These are phyloP conservation scores for Euphrasia confusa DNA, from an alignment of 257 asterid genomes.

Conservation along the genomic window DNA sequence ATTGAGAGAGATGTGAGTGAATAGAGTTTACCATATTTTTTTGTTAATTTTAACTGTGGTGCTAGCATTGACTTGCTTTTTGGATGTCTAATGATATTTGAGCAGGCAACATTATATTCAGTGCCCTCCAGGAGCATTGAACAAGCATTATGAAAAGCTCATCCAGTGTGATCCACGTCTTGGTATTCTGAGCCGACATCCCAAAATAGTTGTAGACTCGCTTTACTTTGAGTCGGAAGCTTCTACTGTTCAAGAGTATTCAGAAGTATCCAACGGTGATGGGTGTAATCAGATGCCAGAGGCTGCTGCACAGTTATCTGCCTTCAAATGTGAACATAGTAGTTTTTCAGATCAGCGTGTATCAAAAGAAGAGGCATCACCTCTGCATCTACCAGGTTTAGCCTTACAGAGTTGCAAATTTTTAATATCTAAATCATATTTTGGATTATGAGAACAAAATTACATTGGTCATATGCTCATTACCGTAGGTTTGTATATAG, in stretches of 20 bases:
- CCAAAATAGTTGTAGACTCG: conserved; percentile 42
- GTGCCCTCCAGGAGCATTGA: conserved; percentile 64
- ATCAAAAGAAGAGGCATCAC: conserved; percentile 47
- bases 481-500: neutral
- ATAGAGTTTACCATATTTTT: conserved; percentile 12
- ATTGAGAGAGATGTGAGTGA: neutral
- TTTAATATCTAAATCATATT: neutral
- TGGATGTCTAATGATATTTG: conserved; percentile 27
- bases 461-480: neutral
- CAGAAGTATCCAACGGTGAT: conserved; percentile 39
- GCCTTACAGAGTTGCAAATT: neutral
- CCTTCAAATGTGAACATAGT: conserved; percentile 37
- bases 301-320: conserved; percentile 36
- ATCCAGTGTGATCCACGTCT: conserved; percentile 67
- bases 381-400: conserved; percentile 41
- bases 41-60: neutral
- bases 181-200: conserved; percentile 53
- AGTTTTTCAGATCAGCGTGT: conserved; percentile 26
- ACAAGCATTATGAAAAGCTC: conserved; percentile 79
- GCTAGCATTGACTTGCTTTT: conserved; percentile 17
- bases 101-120: conserved; percentile 62
- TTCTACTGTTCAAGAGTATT: conserved; percentile 35
- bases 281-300: conserved; percentile 27
- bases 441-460: too few species aligned
- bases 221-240: conserved; percentile 54